Evolutionary conservation across 345 rosid genomes (phyloP).

Genomic region (Melaleuca alternifolia): DNA sequence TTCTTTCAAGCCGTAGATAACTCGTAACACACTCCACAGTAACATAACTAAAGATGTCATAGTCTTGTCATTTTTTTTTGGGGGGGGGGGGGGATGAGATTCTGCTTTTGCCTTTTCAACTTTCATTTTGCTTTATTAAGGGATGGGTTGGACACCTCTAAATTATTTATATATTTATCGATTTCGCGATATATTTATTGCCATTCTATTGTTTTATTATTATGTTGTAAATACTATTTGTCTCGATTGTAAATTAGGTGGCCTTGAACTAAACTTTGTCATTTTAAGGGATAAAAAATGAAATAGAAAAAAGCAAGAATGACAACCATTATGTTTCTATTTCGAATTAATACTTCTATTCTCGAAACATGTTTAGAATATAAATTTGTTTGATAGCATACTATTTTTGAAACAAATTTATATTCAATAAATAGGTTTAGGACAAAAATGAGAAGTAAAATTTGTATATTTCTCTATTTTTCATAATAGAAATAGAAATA

Average conservation of each 20-base stretch:
- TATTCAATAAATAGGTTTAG: too few species aligned
- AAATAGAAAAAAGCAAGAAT: rapidly evolving
- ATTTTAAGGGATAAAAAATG: not conserved
- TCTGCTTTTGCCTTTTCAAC: not conserved
- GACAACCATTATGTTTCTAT: too few species aligned
- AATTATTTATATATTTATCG: not conserved
- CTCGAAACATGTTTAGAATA: too few species aligned
- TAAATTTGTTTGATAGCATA: too few species aligned
- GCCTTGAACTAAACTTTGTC: not conserved
- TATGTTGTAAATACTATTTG: not conserved
- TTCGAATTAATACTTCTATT: too few species aligned
- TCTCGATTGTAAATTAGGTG: not conserved
- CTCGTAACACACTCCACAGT: not conserved
- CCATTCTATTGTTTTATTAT: not conserved
- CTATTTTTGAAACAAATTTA: too few species aligned
- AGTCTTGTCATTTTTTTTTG: not conserved
- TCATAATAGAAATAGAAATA: too few species aligned
- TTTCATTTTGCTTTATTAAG: not conserved
- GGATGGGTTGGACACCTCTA: not conserved
- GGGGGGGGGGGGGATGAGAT: too few species aligned
- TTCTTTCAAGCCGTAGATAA: not conserved
- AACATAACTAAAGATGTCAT: not conserved
- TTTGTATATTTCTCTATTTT: too few species aligned
- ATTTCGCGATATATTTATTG: not conserved
- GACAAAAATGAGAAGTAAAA: too few species aligned